These are phyloP conservation scores for Phlyctochytrium planicorne DNA, from an alignment of 192 early-diverging fungal species.

Conservation along the genomic window DNA sequence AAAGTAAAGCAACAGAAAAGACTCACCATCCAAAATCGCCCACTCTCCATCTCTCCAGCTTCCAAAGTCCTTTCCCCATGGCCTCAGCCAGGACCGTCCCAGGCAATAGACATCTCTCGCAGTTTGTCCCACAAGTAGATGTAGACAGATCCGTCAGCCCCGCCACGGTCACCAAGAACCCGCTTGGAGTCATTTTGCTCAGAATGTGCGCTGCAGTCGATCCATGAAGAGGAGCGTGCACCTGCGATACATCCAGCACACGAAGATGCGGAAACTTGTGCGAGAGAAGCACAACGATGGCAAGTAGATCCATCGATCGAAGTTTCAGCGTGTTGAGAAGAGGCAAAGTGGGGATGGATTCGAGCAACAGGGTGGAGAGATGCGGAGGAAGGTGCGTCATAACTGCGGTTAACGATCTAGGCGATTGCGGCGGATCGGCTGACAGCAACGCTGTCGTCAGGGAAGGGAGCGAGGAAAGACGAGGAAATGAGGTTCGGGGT, in stretches of 20 bases:
- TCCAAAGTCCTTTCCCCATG: not conserved
- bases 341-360: not conserved
- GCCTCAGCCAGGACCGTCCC: not conserved
- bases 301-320: not conserved
- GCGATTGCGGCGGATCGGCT: not conserved
- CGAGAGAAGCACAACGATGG: not conserved
- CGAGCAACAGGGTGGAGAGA: not conserved
- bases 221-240: not conserved
- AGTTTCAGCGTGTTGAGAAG: not conserved
- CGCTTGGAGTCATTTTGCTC: not conserved
- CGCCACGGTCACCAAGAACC: not conserved
- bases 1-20: no score
- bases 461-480: no score
- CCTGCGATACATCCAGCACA: not conserved
- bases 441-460: no score
- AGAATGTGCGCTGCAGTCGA: not conserved
- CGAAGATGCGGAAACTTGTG: not conserved
- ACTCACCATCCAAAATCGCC: not conserved
- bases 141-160: not conserved
- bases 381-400: not conserved
- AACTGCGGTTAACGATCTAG: not conserved
- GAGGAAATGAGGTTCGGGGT: no score
- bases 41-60: not conserved
- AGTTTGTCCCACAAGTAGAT: not conserved
- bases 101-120: not conserved